Conservation (phyloP, 2,329 filamentous ascomycete species). For the Immersiporthe knoxdaviesiana region DNA sequence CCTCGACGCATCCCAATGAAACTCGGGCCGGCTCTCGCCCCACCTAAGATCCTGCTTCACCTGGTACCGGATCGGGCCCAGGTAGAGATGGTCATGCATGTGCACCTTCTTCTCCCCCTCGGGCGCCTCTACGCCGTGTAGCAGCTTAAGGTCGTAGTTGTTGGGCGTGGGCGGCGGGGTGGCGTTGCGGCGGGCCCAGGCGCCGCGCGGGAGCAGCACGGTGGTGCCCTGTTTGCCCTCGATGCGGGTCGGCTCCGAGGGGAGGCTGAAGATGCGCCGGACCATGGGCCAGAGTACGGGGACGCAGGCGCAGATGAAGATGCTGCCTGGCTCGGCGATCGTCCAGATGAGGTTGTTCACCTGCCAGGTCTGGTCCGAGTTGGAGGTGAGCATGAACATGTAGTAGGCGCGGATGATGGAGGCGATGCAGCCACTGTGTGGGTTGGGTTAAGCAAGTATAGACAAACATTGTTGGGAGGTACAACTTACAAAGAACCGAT, state of each 20-base stretch:
- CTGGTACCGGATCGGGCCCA: slow-evolving; percentile 14
- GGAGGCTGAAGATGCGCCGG: slow-evolving; percentile 8
- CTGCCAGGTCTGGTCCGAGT: slow-evolving; percentile 11
- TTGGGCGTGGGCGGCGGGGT: background rate
- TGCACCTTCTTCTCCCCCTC: background rate
- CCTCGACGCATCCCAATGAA: slow-evolving; percentile 12
- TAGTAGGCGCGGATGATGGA: slow-evolving; percentile 21
- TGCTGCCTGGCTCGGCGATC: slow-evolving; percentile 11
- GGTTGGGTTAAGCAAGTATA: too few species aligned
- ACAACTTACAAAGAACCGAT: slow-evolving; percentile 13
- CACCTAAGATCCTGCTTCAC: background rate
- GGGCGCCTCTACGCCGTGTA: background rate
- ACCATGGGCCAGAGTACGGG: slow-evolving; percentile 17
- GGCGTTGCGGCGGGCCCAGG: background rate
- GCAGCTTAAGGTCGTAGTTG: slow-evolving; percentile 12
- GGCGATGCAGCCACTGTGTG: slow-evolving; percentile 14
- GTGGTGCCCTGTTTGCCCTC: slow-evolving; percentile 12
- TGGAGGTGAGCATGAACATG: slow-evolving; percentile 8
- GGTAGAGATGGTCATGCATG: slow-evolving; percentile 9
- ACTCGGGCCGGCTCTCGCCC: background rate
- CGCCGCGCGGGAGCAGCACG: slow-evolving; percentile 10
- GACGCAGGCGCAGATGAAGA: slow-evolving; percentile 13
- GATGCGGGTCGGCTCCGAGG: slow-evolving; percentile 3
- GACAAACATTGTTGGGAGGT: too few species aligned
- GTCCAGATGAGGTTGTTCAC: slow-evolving; percentile 12